Conservation (phyloP, 805 yeast species). For the Clavispora carvajalis region DNA sequence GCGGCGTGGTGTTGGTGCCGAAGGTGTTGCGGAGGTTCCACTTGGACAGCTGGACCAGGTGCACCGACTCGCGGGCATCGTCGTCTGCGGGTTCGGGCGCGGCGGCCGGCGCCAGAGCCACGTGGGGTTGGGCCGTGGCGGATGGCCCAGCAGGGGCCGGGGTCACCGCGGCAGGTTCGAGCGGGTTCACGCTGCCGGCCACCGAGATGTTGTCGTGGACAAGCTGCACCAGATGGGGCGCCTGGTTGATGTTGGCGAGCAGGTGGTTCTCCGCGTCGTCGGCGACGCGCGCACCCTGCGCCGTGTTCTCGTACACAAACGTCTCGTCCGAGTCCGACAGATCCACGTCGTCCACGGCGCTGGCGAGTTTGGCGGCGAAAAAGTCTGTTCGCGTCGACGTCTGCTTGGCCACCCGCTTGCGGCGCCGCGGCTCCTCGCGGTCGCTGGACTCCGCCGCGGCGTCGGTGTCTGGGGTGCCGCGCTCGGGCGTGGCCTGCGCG, state of each 20-base stretch:
- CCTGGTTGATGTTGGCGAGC: slow-evolving; percentile 10
- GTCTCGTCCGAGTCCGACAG: slow-evolving; percentile 90
- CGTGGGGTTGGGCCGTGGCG: too few relatives aligned
- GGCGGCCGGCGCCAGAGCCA: too few relatives aligned
- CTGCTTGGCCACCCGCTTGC: slow-evolving; percentile 36
- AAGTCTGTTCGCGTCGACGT: slow-evolving; percentile 80
- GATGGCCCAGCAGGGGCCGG: slow-evolving; percentile 7
- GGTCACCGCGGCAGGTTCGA: slow-evolving; percentile 7
- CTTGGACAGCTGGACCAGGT: slow-evolving; percentile 19
- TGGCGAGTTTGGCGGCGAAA: slow-evolving; percentile 91
- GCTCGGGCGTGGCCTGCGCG: slow-evolving; percentile 28
- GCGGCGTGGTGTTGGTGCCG: slow-evolving; percentile 14
- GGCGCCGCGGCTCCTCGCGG: slow-evolving; percentile 15
- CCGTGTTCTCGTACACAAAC: slow-evolving; percentile 76
- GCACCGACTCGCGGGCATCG: slow-evolving; percentile 15
- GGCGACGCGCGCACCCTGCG: not conserved
- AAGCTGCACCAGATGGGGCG: slow-evolving; percentile 8
- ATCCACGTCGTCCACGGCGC: slow-evolving; percentile 87
- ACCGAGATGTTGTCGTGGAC: slow-evolving; percentile 12
- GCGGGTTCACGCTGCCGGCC: slow-evolving; percentile 9
- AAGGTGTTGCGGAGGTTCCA: slow-evolving; percentile 9
- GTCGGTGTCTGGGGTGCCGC: not conserved
- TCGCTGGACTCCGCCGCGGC: not conserved
- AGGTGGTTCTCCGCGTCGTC: not conserved
- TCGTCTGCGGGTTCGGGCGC: not conserved